Evolutionary conservation across 2,329 filamentous ascomycete genomes (phyloP).

Genomic region (Arthrobotrys sphaeroides): DNA sequence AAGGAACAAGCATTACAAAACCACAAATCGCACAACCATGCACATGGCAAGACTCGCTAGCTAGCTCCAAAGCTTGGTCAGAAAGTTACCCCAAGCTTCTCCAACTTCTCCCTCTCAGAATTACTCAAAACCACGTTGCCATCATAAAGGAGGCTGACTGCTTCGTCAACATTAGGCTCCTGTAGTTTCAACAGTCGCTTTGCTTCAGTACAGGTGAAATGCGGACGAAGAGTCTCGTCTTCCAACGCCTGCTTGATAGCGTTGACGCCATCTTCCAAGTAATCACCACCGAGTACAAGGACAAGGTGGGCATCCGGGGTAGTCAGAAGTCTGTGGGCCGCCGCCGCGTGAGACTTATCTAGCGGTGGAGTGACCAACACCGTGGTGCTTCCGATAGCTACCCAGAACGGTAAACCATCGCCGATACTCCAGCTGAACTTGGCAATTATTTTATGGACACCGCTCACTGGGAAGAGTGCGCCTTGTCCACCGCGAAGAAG

Average conservation of each 20-base stretch:
- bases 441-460: slow-evolving; percentile 4
- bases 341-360: slow-evolving; percentile 10
- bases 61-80: too few species aligned
- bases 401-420: neutral
- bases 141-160: neutral
- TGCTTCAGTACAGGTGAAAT: slow-evolving; percentile 4
- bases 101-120: slow-evolving; percentile 12
- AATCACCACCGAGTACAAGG: slow-evolving; percentile 18
- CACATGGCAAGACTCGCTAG: too few species aligned
- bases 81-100: neutral
- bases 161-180: neutral
- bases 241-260: slow-evolving; percentile 23
- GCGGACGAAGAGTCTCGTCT: slow-evolving; percentile 7
- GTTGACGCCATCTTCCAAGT: slow-evolving; percentile 12
- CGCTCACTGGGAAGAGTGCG: slow-evolving; percentile 3
- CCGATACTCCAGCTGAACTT: slow-evolving; percentile 4
- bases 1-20: too few species aligned
- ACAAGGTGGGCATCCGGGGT: slow-evolving; percentile 18
- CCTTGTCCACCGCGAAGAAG: slow-evolving; percentile 23
- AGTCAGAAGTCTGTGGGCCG: slow-evolving; percentile 3
- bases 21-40: too few species aligned
- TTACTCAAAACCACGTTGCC: neutral
- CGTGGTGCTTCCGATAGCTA: neutral
- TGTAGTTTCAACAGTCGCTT: slow-evolving; percentile 8
- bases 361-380: slow-evolving; percentile 24